phyloP scores from a whole-genome alignment of 2,329 filamentous ascomycete genomes.

The Aspergillus thermomutatus region DNA sequence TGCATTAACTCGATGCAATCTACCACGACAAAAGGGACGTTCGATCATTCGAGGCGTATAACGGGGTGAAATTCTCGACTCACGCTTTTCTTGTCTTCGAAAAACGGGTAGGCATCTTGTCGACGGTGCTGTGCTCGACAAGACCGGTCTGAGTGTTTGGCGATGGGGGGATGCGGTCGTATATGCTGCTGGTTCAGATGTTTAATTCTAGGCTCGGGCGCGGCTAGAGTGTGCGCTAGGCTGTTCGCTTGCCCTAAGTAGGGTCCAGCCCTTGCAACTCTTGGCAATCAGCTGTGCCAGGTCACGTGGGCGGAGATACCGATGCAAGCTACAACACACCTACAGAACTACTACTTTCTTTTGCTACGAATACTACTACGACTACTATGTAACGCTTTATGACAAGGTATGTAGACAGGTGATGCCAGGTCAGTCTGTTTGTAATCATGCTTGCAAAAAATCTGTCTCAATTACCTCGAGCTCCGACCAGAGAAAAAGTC shows the following conservation, averaged over 20 bases:
- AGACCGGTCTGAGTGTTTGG: constrained; percentile 36
- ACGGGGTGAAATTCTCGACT: constrained; percentile 29
- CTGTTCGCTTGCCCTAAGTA: constrained; percentile 36
- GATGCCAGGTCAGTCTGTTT: background rate
- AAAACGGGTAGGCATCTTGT: constrained; percentile 52
- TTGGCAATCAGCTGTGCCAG: constrained; percentile 4
- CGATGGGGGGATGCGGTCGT: constrained; percentile 33
- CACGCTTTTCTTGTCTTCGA: constrained; percentile 50
- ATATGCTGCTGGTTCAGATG: constrained; percentile 30
- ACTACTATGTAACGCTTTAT: background rate
- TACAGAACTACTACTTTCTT: background rate
- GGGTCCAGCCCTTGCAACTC: constrained; percentile 26
- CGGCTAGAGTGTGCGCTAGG: constrained; percentile 38
- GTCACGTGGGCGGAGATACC: constrained; percentile 1
- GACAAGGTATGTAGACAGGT: background rate
- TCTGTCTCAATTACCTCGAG: constrained; percentile 5
- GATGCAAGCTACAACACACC: background rate
- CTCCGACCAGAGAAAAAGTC: constrained; percentile 29
- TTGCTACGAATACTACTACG: background rate
- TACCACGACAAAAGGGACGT: constrained; percentile 7
- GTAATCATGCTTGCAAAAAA: background rate
- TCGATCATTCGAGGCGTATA: constrained; percentile 15
- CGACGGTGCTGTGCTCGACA: constrained; percentile 40
- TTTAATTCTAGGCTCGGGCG: constrained; percentile 34
- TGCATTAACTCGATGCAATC: constrained; percentile 8